Conservation (phyloP, 306 rosid genomes). For the Malus fusca region DNA sequence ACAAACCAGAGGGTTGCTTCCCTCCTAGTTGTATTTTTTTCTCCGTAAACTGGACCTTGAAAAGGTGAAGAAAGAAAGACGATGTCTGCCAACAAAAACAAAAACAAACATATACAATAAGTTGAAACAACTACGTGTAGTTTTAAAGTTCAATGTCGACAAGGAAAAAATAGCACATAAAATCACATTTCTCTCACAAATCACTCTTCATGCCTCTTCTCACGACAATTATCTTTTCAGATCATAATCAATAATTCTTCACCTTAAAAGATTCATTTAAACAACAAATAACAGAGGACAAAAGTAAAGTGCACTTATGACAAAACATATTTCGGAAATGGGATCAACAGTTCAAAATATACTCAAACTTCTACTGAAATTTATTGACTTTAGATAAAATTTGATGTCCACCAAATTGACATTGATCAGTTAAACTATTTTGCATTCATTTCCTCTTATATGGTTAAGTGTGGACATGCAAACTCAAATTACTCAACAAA, state of each 20-base stretch:
- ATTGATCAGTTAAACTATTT: neutral
- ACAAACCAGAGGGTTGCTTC: conserved; percentile 81
- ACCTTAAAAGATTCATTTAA: neutral
- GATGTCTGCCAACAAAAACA: conserved; percentile 59
- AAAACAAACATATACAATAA: conserved; percentile 18
- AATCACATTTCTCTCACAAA: neutral
- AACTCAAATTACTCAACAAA: neutral
- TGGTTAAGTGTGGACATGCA: neutral
- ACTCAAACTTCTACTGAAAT: neutral
- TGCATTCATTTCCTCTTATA: too few species aligned
- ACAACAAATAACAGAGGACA: neutral
- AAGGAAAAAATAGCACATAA: neutral
- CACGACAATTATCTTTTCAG: neutral
- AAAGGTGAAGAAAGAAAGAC: conserved; percentile 80
- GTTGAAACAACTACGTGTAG: conserved; percentile 1
- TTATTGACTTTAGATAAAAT: neutral
- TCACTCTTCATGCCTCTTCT: neutral
- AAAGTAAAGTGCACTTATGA: neutral
- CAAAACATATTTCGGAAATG: neutral
- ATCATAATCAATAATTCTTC: neutral
- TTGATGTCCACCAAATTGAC: neutral
- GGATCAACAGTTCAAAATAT: neutral
- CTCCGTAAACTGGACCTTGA: conserved; percentile 73
- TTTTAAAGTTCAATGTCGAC: conserved; percentile 5
- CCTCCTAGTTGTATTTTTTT: conserved; percentile 75